Conservation (phyloP, 352 stramenopile species). For the Proteromonas lacertae region DNA sequence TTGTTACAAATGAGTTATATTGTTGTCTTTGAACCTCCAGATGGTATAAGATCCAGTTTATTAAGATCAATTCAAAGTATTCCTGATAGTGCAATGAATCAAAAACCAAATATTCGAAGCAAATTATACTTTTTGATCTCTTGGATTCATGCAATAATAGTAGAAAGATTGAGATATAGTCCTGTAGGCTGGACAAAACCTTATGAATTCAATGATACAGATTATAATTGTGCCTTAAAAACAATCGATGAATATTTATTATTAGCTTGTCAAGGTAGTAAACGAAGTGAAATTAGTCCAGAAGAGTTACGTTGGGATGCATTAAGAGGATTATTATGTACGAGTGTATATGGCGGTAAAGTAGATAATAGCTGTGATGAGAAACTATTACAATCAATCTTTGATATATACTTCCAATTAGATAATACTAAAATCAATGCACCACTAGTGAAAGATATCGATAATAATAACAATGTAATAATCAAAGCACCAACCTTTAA, state of each 20-base stretch:
- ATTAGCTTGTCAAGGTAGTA: slow-evolving; percentile 37
- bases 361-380: slow-evolving; percentile 87
- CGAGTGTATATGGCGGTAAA: slow-evolving; percentile 82
- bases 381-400: slow-evolving; percentile 5
- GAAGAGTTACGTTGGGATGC: slow-evolving; percentile 89
- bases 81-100: slow-evolving; percentile 46
- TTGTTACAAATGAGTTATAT: slow-evolving; percentile 77
- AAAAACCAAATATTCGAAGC: slow-evolving; percentile 32
- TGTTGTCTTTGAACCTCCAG: slow-evolving; percentile 85
- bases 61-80: slow-evolving; percentile 69
- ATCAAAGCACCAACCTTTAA: too few relatives aligned
- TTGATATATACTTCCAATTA: neutral
- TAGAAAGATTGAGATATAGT: slow-evolving; percentile 84
- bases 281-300: slow-evolving; percentile 53
- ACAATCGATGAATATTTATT: slow-evolving; percentile 88
- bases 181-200: slow-evolving; percentile 83
- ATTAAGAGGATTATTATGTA: slow-evolving; percentile 66
- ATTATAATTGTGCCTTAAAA: slow-evolving; percentile 75
- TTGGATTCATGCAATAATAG: slow-evolving; percentile 89
- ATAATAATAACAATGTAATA: too few relatives aligned
- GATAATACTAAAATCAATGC: too few relatives aligned
- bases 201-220: slow-evolving; percentile 96
- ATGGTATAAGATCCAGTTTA: slow-evolving; percentile 80
- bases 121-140: slow-evolving; percentile 78
- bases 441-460: too few relatives aligned